phyloP scores from a whole-genome alignment of 805 yeast genomes.

The Blastobotrys chiropterorum region DNA sequence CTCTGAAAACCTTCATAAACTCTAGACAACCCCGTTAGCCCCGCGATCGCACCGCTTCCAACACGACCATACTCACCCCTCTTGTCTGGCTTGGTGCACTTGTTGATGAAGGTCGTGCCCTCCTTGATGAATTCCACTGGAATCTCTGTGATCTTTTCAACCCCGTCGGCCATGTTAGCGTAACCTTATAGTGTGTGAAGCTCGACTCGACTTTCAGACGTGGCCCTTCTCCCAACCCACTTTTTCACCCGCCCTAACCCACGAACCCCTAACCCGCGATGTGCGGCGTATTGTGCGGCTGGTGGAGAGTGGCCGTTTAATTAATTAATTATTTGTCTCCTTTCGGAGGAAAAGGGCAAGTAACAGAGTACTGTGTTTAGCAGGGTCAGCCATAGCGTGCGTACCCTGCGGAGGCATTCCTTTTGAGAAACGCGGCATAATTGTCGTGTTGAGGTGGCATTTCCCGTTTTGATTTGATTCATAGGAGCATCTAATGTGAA shows the following conservation, averaged over 20 bases:
- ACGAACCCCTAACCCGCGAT: no score
- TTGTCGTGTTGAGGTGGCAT: no score
- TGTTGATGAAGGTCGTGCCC: slow-evolving; percentile 79
- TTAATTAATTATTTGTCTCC: neutral
- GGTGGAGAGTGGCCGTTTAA: no score
- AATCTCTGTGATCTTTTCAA: slow-evolving; percentile 40
- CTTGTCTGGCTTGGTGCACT: slow-evolving; percentile 88
- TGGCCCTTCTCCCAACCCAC: neutral
- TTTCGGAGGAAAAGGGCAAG: neutral
- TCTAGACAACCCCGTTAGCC: slow-evolving; percentile 39
- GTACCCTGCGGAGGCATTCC: no score
- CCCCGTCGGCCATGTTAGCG: slow-evolving; percentile 18
- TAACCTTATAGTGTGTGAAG: neutral
- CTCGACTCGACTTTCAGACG: neutral
- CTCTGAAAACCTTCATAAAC: slow-evolving; percentile 81
- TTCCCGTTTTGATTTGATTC: no score
- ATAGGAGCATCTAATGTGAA: no score
- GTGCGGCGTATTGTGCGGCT: no score
- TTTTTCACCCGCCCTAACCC: no score
- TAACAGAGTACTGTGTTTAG: no score
- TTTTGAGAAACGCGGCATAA: no score
- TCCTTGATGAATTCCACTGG: slow-evolving; percentile 90
- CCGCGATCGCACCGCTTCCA: neutral
- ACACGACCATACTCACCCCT: slow-evolving; percentile 50
- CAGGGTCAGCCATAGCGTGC: no score